These are phyloP conservation scores for Plectosphaerella cucumerina DNA, from an alignment of 2,329 filamentous ascomycete species.

Conservation along the genomic window DNA sequence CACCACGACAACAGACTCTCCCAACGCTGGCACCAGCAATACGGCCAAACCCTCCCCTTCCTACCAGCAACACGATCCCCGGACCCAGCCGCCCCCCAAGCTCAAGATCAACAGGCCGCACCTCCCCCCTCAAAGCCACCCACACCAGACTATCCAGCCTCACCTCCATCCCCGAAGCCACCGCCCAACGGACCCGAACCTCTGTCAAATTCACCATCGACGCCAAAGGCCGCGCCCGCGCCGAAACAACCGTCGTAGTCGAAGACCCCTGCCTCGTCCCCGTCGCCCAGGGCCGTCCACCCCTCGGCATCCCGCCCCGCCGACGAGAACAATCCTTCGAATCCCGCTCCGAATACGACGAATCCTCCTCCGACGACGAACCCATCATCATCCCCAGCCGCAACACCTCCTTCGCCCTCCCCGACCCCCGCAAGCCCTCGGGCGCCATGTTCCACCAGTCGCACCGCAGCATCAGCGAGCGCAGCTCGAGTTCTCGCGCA, in stretches of 20 bases:
- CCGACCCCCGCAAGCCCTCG: constrained; percentile 45
- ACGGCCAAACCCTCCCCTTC: constrained; percentile 28
- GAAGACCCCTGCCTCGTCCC: constrained; percentile 20
- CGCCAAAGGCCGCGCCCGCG: constrained; percentile 53
- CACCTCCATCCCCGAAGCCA: constrained; percentile 54
- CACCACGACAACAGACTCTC: constrained; percentile 29
- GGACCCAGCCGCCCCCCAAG: constrained; percentile 28
- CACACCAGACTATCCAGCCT: constrained; percentile 47
- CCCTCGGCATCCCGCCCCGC: not conserved
- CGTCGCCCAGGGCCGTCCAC: constrained; percentile 4
- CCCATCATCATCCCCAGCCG: constrained; percentile 62
- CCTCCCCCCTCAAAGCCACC: constrained; percentile 46
- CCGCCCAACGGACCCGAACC: constrained; percentile 41
- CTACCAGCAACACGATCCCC: not conserved
- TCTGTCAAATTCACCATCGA: constrained; percentile 62
- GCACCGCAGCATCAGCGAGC: constrained; percentile 45
- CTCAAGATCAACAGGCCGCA: constrained; percentile 39
- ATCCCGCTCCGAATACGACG: constrained; percentile 39
- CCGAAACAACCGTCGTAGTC: constrained; percentile 44
- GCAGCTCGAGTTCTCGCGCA: constrained; percentile 35
- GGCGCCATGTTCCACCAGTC: constrained; percentile 41
- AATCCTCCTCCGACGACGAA: constrained; percentile 59
- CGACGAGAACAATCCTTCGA: constrained; percentile 29
- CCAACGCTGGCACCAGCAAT: constrained; percentile 44
- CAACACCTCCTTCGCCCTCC: constrained; percentile 53